Conservation (phyloP, 768 basidiomycete species). For the Coprinopsis cinerea region DNA sequence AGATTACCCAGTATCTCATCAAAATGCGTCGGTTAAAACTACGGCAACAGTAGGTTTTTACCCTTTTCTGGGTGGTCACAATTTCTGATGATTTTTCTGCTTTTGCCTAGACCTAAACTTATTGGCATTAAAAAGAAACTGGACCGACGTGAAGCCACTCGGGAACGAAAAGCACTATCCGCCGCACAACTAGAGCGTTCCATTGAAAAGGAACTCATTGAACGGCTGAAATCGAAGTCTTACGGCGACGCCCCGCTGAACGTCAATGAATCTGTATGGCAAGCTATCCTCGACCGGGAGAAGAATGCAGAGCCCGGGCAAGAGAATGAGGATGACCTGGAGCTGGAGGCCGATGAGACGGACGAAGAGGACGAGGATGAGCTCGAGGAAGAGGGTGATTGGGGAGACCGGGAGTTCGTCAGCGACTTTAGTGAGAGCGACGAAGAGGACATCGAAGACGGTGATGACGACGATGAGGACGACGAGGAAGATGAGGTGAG, state of each 20-base stretch:
- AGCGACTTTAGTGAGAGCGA: conserved; percentile 71
- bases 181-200: conserved; percentile 93
- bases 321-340: conserved; percentile 49
- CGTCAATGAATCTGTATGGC: conserved; percentile 97
- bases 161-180: conserved; percentile 93
- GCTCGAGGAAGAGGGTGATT: conserved; percentile 48
- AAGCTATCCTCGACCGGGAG: conserved; percentile 82
- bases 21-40: conserved; percentile 92
- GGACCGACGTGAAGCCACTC: conserved; percentile 84
- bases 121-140: conserved; percentile 96
- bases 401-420: conserved; percentile 66
- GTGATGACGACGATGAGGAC: conserved; percentile 6
- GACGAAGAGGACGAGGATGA: conserved; percentile 62
- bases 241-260: conserved; percentile 97
- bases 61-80: background rate
- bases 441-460: conserved; percentile 36
- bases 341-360: conserved; percentile 40
- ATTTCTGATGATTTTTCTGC: background rate
- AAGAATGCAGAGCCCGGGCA: conserved; percentile 45
- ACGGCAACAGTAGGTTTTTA: conserved; percentile 66
- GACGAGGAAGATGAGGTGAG: background rate
- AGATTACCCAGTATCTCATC: conserved; percentile 98
- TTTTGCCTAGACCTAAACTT: conserved; percentile 68
- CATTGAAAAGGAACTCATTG: conserved; percentile 94
- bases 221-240: conserved; percentile 92